These are phyloP conservation scores for Podila verticillata DNA, from an alignment of 192 early-diverging fungal genomes.

Conservation along the genomic window DNA sequence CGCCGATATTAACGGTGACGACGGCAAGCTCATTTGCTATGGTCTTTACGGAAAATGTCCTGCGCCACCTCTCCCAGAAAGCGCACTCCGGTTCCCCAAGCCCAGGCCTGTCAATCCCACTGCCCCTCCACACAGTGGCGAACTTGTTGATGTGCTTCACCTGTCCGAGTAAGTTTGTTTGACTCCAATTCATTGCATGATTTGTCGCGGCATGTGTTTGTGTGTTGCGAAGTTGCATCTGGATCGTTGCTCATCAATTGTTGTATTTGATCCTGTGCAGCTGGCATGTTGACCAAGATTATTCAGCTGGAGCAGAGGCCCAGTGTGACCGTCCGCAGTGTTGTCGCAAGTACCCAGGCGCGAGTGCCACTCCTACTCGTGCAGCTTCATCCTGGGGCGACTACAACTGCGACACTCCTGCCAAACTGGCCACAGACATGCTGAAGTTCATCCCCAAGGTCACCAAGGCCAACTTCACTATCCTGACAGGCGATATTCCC, in stretches of 20 bases:
- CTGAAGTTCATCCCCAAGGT: constrained; percentile 58
- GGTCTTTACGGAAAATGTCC: constrained; percentile 53
- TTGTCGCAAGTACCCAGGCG: constrained; percentile 57
- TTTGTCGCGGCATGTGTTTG: constrained; percentile 32
- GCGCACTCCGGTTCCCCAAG: constrained; percentile 56
- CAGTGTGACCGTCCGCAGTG: constrained; percentile 60
- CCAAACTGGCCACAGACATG: constrained; percentile 56
- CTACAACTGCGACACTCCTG: constrained; percentile 61
- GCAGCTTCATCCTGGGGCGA: constrained; percentile 53
- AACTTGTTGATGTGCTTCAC: constrained; percentile 55
- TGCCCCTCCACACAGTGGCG: constrained; percentile 25
- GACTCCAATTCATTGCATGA: too few relatives aligned
- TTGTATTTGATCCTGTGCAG: not conserved
- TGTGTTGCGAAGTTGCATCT: not conserved
- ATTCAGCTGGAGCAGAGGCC: constrained; percentile 54
- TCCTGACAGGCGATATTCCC: constrained; percentile 66
- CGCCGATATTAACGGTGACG: constrained; percentile 35
- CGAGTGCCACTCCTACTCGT: constrained; percentile 46
- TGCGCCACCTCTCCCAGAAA: constrained; percentile 38
- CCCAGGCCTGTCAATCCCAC: constrained; percentile 45
- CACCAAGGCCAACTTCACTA: constrained; percentile 52
- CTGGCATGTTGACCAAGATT: constrained; percentile 37
- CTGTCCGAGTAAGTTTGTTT: constrained; percentile 57
- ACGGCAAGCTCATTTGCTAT: constrained; percentile 58
- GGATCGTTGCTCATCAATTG: too few relatives aligned